phyloP scores from a whole-genome alignment of 495 filamentous ascomycete species.

The Penicillium mononematosum region DNA sequence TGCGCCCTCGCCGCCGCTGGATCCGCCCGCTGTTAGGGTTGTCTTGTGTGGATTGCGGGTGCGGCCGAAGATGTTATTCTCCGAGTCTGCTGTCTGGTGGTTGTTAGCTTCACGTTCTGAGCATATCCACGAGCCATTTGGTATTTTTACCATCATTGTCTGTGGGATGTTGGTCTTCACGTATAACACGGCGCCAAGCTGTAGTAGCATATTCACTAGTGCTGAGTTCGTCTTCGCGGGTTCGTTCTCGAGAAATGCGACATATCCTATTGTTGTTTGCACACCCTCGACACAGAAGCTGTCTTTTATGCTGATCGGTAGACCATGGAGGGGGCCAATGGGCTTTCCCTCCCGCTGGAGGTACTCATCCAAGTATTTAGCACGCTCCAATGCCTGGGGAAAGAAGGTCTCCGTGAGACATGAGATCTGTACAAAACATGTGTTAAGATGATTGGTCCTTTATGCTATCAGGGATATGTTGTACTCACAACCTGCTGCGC shows the following conservation, averaged over 20 bases:
- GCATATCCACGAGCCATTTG: neutral
- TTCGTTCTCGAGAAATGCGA: conserved; percentile 14
- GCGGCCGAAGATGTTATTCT: conserved; percentile 33
- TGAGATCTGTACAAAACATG: conserved; percentile 24
- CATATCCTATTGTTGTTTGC: conserved; percentile 34
- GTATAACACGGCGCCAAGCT: conserved; percentile 47
- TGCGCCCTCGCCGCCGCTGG: conserved; percentile 60
- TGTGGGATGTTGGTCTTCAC: conserved; percentile 58
- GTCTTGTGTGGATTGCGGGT: conserved; percentile 56
- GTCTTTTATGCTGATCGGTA: conserved; percentile 64
- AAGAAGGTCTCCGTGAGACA: conserved; percentile 48
- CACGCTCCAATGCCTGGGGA: conserved; percentile 34
- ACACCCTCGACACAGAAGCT: conserved; percentile 46
- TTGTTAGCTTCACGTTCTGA: conserved; percentile 2
- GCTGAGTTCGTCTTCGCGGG: conserved; percentile 19
- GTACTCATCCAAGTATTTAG: conserved; percentile 43
- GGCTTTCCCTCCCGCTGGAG: conserved; percentile 34
- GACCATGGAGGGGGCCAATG: conserved; percentile 59
- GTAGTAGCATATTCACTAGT: conserved; percentile 32
- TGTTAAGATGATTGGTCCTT: neutral
- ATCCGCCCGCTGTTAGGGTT: conserved; percentile 52
- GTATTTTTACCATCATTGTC: conserved; percentile 32
- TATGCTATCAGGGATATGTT: conserved; percentile 38
- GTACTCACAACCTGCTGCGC: conserved; percentile 29
- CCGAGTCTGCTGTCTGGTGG: conserved; percentile 43